Evolutionary conservation across 106 monocot species (phyloP), one percentile per base, ranked within the genome.

Genomic region (Acanthochlamys bracteata): DNA sequence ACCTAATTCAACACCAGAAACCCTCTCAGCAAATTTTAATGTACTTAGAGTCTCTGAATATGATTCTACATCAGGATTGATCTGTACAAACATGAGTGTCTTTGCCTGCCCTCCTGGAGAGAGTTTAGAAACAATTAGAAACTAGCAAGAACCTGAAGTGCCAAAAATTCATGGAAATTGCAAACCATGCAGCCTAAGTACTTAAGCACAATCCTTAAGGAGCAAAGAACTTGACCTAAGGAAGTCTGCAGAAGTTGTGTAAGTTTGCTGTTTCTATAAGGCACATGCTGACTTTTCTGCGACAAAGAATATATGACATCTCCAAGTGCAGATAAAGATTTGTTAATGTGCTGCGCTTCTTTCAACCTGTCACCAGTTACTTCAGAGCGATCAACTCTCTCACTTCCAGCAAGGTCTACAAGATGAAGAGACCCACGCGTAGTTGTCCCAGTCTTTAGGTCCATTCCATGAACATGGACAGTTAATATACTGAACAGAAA

Each of bases 191-290:
- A n/a, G n/a, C n/a, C n/a, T n/a, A n/a, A n/a, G n/a, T n/a, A n/a
- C n/a, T n/a, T n/a, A n/a, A n/a, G n/a, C n/a, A n/a, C n/a, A n/a
- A n/a, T n/a, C n/a, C n/a, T n/a, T n/a, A n/a, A n/a, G n/a, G n/a
- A n/a, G n/a, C n/a, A n/a, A n/a, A n/a, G n/a, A n/a, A 42, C 58
- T 43, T 53, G 83, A 92, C 98, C 98, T 63, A 98, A 71, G 41
- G 98, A 98, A 74, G 83, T 88, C 65, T 98, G 98, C 72, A 98
- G 85, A 39, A 98, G 76, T 88, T 98, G 98, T 49, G 98, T 98
- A 39, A 98, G 81, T 74, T 98, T 98, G 77, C 98, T 98, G 33
- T 98, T 98, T 72, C 98, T 68, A n/a, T 98, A 98, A 41, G 98
- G 98, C 26, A 98, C 83, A 75, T 98, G 96, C 61, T 66, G 15